Evolutionary conservation across 148 eudicot genomes (phyloP), one percentile per base, ranked within the genome.

Genomic region (Rhododendron molle): DNA sequence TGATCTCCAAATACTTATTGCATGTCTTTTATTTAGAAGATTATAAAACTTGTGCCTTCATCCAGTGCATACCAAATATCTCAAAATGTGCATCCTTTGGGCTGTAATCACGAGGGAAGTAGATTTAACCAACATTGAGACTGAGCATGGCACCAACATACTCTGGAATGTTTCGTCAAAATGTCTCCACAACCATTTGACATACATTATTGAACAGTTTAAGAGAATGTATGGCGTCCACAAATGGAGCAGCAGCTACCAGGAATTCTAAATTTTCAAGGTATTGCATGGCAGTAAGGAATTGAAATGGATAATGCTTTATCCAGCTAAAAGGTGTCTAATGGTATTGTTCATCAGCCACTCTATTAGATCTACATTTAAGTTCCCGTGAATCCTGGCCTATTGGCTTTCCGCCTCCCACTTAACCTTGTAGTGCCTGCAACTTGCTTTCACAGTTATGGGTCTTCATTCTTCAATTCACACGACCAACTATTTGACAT

Each of bases 381-480:
- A 65, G 74, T 26, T 12, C 74, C 13, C 4, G 11, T 65, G 30
- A 62, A 62, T n/a, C 71, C 3, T 62, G 71, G 67, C 2, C 69
- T 23, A 23, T 23, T 58, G 23, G 69, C 28, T 62, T 62, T 67
- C 73, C 0, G 47, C 78, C 78, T 36, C 4, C 49, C 49, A 36
- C 78, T 36, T 73, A 30, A 28, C 26, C 47, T 11, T 44, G 30
- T 46, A 44, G 2, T 40, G 81, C 34, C 58, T 78, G 34, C 58
- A 44, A 78, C 43, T 76, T 20, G 12, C 43, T 76, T 38, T 76
- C 20, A 3, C 47, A 76, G 46, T 76, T 8, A 43, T 43, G 49
- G 46, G 77, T 21, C 80, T 46, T 78, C 81, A 79, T 15, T 47
- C 80, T 46, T 78, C 81, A 79, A 28, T 47, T 79, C 34, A 23